Evolutionary conservation across 352 stramenopile species (phyloP).

Genomic region (Phytopythium ostracodes): DNA sequence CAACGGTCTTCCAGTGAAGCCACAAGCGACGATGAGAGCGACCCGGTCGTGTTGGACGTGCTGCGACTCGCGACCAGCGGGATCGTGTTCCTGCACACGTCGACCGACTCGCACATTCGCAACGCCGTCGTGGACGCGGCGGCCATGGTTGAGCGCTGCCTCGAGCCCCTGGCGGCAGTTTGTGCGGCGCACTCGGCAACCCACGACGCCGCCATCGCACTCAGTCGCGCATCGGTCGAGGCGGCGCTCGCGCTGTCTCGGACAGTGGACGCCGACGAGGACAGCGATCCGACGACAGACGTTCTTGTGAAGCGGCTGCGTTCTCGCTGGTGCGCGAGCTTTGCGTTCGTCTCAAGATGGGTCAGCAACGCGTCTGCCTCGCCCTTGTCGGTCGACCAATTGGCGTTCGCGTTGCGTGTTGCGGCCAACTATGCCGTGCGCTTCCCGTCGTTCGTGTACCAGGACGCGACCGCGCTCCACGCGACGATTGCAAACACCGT

Average conservation of each 20-base stretch:
- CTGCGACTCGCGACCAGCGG: slow-evolving; percentile 37
- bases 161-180: slow-evolving; percentile 20
- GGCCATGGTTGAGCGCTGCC: slow-evolving; percentile 28
- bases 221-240: slow-evolving; percentile 40
- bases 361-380: slow-evolving; percentile 16
- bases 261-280: slow-evolving; percentile 12
- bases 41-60: slow-evolving; percentile 32
- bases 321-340: slow-evolving; percentile 21
- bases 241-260: slow-evolving; percentile 36
- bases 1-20: not conserved
- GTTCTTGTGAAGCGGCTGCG: slow-evolving; percentile 12
- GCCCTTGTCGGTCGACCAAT: slow-evolving; percentile 12
- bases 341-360: slow-evolving; percentile 35
- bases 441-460: slow-evolving; percentile 26
- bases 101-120: slow-evolving; percentile 20
- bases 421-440: slow-evolving; percentile 26
- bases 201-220: slow-evolving; percentile 25
- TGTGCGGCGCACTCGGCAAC: not conserved
- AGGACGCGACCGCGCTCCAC: slow-evolving; percentile 33
- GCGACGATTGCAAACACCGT: slow-evolving; percentile 20
- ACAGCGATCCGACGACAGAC: not conserved
- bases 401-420: slow-evolving; percentile 39
- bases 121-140: slow-evolving; percentile 30
- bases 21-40: slow-evolving; percentile 7
- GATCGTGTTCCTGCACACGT: slow-evolving; percentile 52